Evolutionary conservation across 768 basidiomycete species (phyloP).

Genomic region (Clavulina sp.): DNA sequence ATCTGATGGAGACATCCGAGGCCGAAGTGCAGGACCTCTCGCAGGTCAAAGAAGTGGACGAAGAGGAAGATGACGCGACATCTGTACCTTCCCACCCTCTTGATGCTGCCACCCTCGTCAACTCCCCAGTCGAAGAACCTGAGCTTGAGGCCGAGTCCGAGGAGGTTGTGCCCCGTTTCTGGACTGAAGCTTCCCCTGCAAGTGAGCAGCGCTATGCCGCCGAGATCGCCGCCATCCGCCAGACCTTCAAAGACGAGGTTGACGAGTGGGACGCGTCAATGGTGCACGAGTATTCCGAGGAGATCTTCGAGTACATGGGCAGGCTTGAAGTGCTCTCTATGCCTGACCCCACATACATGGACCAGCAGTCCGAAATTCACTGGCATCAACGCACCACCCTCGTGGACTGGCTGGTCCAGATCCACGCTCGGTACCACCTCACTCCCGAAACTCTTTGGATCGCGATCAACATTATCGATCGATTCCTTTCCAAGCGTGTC

Average conservation of each 20-base stretch:
- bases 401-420: conserved; percentile 96
- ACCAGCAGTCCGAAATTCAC: conserved; percentile 72
- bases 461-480: conserved; percentile 89
- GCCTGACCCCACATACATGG: conserved; percentile 90
- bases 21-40: conserved; percentile 33
- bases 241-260: conserved; percentile 47
- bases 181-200: conserved; percentile 9
- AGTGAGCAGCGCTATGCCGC: conserved; percentile 37
- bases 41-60: conserved; percentile 14
- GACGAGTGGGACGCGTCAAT: conserved; percentile 78
- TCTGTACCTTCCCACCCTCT: conserved; percentile 18
- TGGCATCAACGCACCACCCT: conserved; percentile 91
- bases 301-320: conserved; percentile 93
- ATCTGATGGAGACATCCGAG: conserved; percentile 18
- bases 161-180: too few species aligned
- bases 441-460: conserved; percentile 99
- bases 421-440: conserved; percentile 97
- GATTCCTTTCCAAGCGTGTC: conserved; percentile 75
- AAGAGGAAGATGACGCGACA: conserved; percentile 28
- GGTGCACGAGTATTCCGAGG: conserved; percentile 98
- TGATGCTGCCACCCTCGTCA: conserved; percentile 22
- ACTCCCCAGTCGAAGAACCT: conserved; percentile 23
- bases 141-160: conserved; percentile 29
- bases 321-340: conserved; percentile 81
- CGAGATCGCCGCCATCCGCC: conserved; percentile 48